Base-by-base conservation (phyloP, 352 stramenopile genomes). In the Phytopythium delawarense region DNA sequence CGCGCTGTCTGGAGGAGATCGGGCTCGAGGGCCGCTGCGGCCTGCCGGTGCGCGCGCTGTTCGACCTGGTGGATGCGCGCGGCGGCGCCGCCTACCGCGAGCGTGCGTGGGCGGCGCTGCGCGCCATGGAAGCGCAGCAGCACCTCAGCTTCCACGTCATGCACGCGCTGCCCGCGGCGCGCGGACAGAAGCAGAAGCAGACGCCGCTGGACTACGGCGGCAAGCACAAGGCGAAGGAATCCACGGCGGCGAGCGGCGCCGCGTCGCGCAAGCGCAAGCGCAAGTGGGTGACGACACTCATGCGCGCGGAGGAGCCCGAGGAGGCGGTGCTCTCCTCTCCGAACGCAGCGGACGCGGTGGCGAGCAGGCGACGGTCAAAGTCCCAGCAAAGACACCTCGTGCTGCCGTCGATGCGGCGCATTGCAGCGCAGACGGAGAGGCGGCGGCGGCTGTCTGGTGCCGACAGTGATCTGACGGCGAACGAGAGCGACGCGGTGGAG, bases 1-100 rank as follows among this genome's bases (percentile, higher is more conserved):
- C 84, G 63, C 76, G 81, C 48, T 94, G 82, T 57, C 69, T 94
- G 49, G 86, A 95, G 64, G 84, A 91, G 52, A 87, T 92, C 52
- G 82, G 79, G 1, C 79, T 95, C 39, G 82, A 92, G 58, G 86
- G 86, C 13, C 80, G 84, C 44, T 91, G 80, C 30, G 86, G 86
- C 0, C 64, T 95, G 54, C 72, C 78, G 9, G 51, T 95, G 30
- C 65, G 74, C 37, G 75, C 79, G 32, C 65, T 93, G 50, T 91
- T 93, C 48, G 76, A 73, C 35, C 57, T 79, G 0, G 70, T 84
- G 48, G 84, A 94, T 59, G 68, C 76, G 25, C 60, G 75, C n/a
- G 54, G 73, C 28, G 86, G 92, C 50, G 49, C 74, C 16, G 63
- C 69, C 40, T 91, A 79, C 61, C 75, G 84, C 28, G 70, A 71